Conservation (phyloP, 148 eudicot genomes). For the Rhododendron vialii region DNA sequence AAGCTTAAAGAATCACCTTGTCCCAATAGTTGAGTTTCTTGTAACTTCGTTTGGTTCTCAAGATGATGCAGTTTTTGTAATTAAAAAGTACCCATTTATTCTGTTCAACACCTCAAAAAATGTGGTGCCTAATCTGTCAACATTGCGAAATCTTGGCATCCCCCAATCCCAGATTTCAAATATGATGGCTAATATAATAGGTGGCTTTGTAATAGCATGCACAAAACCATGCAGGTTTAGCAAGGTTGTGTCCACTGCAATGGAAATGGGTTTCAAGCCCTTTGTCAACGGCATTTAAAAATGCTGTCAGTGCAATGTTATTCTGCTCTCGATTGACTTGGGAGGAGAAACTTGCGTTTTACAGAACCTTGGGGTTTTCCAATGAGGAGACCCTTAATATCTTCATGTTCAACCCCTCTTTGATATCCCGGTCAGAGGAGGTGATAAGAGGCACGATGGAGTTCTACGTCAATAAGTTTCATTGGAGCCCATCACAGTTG, state of each 20-base stretch:
- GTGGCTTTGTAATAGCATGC: not conserved
- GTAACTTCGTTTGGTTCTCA: not conserved
- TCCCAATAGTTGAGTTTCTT: not conserved
- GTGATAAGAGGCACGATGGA: not conserved
- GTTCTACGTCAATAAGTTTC: not conserved
- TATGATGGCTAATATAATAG: not conserved
- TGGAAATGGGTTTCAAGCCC: not conserved
- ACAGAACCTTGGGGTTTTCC: not conserved
- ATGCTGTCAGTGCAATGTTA: not conserved
- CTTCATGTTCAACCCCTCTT: not conserved
- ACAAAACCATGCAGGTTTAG: not conserved
- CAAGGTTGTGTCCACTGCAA: not conserved
- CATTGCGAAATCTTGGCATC: not conserved
- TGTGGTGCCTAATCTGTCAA: not conserved
- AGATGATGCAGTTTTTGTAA: not conserved
- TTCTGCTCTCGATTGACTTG: not conserved
- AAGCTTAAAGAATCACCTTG: not conserved
- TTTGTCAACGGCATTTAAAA: not conserved
- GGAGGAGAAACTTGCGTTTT: not conserved
- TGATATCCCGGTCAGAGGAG: not conserved
- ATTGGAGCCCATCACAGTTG: not conserved
- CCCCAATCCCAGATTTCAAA: not conserved
- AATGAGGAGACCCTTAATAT: not conserved
- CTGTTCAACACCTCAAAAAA: not conserved
- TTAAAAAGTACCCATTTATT: not conserved